Evolutionary conservation across 1,284 basidiomycete species (phyloP).

Genomic region (Pyrrhoderma noxium): DNA sequence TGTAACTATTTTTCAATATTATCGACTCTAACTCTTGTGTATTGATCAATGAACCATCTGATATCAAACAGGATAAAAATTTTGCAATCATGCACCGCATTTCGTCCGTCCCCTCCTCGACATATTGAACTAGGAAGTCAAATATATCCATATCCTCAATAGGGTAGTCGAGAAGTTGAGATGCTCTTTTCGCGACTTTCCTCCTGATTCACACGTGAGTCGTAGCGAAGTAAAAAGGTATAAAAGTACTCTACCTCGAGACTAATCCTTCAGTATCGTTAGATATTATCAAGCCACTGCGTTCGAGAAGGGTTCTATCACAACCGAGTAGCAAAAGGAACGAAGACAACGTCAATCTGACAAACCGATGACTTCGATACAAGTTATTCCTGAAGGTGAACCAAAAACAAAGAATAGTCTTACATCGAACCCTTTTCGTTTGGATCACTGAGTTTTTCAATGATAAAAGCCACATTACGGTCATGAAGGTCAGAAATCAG

Average conservation of each 20-base stretch:
- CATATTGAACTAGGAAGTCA: constrained; percentile 49
- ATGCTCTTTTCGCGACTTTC: constrained; percentile 37
- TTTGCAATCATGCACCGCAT: constrained; percentile 49
- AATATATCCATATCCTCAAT: constrained; percentile 43
- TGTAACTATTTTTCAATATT: constrained; percentile 49
- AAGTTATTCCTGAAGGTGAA: background rate
- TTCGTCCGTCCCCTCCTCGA: constrained; percentile 42
- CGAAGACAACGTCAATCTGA: constrained; percentile 48
- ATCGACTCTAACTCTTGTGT: constrained; percentile 65
- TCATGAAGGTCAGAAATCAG: constrained; percentile 43
- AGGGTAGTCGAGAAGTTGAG: constrained; percentile 41
- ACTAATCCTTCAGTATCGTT: constrained; percentile 44
- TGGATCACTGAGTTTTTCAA: constrained; percentile 27
- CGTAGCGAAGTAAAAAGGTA: background rate
- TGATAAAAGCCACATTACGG: constrained; percentile 33
- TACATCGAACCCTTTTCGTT: constrained; percentile 27
- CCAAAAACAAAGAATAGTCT: too few species aligned
- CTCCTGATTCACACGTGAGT: constrained; percentile 39
- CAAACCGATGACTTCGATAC: constrained; percentile 36
- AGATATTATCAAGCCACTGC: constrained; percentile 37
- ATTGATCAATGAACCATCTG: constrained; percentile 50
- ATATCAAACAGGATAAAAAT: constrained; percentile 54
- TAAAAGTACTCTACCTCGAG: constrained; percentile 37
- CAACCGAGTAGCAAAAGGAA: constrained; percentile 62
- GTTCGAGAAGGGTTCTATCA: constrained; percentile 39